Evolutionary conservation across 768 basidiomycete species (phyloP).

Genomic region (Chalciporus chontae): DNA sequence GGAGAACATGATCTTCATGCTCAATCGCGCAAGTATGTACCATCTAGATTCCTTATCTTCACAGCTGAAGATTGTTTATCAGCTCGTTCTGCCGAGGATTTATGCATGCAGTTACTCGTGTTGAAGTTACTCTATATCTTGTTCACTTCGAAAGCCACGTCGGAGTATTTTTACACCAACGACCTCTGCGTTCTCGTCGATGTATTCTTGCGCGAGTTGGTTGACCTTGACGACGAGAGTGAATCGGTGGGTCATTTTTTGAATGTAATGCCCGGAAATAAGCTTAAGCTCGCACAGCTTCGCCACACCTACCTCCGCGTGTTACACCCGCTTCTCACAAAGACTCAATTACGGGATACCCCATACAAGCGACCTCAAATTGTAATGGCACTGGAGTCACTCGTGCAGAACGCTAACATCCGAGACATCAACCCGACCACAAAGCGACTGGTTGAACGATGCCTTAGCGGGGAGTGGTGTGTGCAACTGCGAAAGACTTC

Average conservation of each 20-base stretch:
- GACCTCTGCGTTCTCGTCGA: slow-evolving; percentile 95
- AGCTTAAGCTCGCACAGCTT: slow-evolving; percentile 44
- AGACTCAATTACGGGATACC: slow-evolving; percentile 80
- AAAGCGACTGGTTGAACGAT: slow-evolving; percentile 86
- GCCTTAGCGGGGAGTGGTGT: slow-evolving; percentile 86
- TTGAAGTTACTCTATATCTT: slow-evolving; percentile 93
- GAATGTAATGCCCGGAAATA: not conserved
- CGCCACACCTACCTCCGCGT: slow-evolving; percentile 98
- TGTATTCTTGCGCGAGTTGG: slow-evolving; percentile 93
- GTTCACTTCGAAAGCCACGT: slow-evolving; percentile 89
- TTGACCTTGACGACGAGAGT: slow-evolving; percentile 88
- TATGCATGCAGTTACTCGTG: slow-evolving; percentile 92
- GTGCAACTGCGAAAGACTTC: slow-evolving; percentile 53
- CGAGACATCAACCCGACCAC: slow-evolving; percentile 86
- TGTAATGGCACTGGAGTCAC: slow-evolving; percentile 73
- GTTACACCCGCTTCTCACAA: slow-evolving; percentile 89
- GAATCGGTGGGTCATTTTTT: slow-evolving; percentile 67
- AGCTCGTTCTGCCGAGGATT: slow-evolving; percentile 86
- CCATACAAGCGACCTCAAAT: slow-evolving; percentile 94
- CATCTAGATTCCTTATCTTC: not conserved
- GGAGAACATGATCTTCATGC: slow-evolving; percentile 98
- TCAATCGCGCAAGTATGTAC: slow-evolving; percentile 85
- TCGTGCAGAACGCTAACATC: slow-evolving; percentile 70
- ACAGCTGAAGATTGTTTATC: slow-evolving; percentile 3
- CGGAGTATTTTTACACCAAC: slow-evolving; percentile 98